A percentile compares a stretch with the other conserved stretches of the same genome.
Conservation (phyloP, 345 rosid genomes). For the Salix purpurea region DNA sequence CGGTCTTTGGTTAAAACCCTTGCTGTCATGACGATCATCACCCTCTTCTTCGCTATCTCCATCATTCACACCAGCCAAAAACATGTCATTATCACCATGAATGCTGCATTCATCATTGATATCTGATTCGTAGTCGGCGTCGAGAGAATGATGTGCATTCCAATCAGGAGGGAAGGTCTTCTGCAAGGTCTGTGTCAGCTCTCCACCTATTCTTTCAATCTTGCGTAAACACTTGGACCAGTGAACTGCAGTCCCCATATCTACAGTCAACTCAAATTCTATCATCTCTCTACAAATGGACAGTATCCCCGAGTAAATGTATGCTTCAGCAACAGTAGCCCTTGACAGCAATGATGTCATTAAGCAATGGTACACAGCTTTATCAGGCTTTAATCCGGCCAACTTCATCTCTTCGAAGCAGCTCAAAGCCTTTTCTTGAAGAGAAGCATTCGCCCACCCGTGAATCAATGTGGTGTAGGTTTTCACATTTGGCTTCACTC, state of each 20-base stretch:
- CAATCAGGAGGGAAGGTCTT: constrained; percentile 95
- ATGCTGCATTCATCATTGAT: constrained; percentile 26
- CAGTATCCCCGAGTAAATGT: constrained; percentile 51
- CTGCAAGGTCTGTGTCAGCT: constrained; percentile 84
- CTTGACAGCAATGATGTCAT: constrained; percentile 77
- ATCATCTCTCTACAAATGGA: constrained; percentile 72
- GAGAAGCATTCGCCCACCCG: constrained; percentile 94
- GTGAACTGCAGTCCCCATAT: constrained; percentile 92
- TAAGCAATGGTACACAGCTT: constrained; percentile 87
- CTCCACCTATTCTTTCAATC: constrained; percentile 87
- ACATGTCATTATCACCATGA: constrained; percentile 5
- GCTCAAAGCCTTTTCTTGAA: constrained; percentile 78
- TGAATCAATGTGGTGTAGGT: constrained; percentile 86
- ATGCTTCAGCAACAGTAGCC: constrained; percentile 77
- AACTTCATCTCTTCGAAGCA: constrained; percentile 83
- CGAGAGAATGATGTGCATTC: constrained; percentile 42
- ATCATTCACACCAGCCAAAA: constrained; percentile 9
- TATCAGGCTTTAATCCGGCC: constrained; percentile 74
- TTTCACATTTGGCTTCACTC: constrained; percentile 75
- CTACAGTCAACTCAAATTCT: constrained; percentile 63
- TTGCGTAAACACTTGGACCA: constrained; percentile 81
- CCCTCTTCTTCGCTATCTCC: constrained; percentile 18
- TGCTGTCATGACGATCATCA: constrained; percentile 17
- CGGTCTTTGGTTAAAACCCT: constrained; percentile 14
- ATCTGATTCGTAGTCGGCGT: constrained; percentile 33